Evolutionary conservation across 2,329 filamentous ascomycete genomes (phyloP).

Genomic region (Microdochium paspali): DNA sequence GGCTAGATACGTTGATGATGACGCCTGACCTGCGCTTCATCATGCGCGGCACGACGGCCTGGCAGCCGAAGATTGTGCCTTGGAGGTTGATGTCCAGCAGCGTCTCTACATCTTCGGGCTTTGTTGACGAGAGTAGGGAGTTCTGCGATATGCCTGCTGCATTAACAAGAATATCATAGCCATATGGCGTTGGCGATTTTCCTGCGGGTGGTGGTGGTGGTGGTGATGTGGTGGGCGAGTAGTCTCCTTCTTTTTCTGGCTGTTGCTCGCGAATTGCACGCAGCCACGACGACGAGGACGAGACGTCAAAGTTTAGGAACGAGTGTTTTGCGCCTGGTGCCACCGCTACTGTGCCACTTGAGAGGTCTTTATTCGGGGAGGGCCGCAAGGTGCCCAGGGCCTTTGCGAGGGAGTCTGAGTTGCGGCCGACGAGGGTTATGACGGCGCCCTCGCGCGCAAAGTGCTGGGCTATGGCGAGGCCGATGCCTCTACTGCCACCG

Average conservation of each 20-base stretch:
- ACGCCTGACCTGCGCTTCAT: constrained; percentile 29
- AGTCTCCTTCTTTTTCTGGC: too few relatives aligned
- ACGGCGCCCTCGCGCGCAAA: constrained; percentile 54
- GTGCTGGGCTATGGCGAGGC: constrained; percentile 54
- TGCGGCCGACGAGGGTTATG: constrained; percentile 53
- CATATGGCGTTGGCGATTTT: neutral
- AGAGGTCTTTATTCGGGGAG: constrained; percentile 3
- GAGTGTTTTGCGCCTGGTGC: neutral
- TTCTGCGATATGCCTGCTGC: constrained; percentile 66
- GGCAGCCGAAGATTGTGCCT: constrained; percentile 54
- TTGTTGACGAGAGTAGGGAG: constrained; percentile 49
- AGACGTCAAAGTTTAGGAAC: constrained; percentile 11
- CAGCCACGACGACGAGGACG: constrained; percentile 7
- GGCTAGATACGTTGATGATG: constrained; percentile 75
- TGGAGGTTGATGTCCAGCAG: constrained; percentile 64
- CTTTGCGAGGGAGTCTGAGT: constrained; percentile 29
- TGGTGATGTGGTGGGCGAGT: neutral
- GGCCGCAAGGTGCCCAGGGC: constrained; percentile 24
- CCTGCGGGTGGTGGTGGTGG: neutral
- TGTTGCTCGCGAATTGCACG: neutral
- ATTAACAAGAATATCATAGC: constrained; percentile 59
- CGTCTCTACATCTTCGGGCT: constrained; percentile 37
- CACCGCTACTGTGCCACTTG: too few relatives aligned
- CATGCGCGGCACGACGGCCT: constrained; percentile 38
- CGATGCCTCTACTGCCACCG: constrained; percentile 63